Evolutionary conservation across 31 red algal species (phyloP).

Genomic region (Porphyra umbilicalis): DNA sequence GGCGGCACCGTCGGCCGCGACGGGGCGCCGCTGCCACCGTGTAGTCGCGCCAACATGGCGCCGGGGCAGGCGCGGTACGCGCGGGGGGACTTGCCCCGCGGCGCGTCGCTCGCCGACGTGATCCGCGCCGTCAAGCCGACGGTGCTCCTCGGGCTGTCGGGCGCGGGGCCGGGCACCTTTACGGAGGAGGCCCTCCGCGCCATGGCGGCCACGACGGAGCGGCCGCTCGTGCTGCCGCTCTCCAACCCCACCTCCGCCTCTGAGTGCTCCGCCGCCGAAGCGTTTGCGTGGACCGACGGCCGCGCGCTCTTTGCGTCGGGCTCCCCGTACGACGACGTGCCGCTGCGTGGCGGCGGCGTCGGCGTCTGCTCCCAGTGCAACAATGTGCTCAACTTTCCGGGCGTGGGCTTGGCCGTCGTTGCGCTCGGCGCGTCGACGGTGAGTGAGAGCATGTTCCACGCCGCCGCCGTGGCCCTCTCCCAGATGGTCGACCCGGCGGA

Average conservation of each 20-base stretch:
- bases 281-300: constrained; percentile 57
- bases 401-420: constrained; percentile 63
- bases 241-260: constrained; percentile 59
- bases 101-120: constrained; percentile 1
- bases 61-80: not conserved
- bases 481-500: constrained; percentile 22
- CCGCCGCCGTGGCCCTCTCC: constrained; percentile 46
- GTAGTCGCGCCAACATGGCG: not conserved
- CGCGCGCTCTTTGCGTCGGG: constrained; percentile 73
- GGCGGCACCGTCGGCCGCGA: not conserved
- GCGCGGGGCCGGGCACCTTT: constrained; percentile 51
- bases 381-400: constrained; percentile 77
- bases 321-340: constrained; percentile 64
- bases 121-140: constrained; percentile 58
- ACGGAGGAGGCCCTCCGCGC: constrained; percentile 56
- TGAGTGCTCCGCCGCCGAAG: constrained; percentile 80
- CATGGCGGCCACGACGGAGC: constrained; percentile 48
- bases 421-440: constrained; percentile 46
- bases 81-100: not conserved
- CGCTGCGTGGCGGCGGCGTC: constrained; percentile 15
- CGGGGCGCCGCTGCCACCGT: not conserved
- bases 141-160: constrained; percentile 69
- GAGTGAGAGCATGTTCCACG: constrained; percentile 77
- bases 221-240: constrained; percentile 81
- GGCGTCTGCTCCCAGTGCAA: constrained; percentile 57